Percentiles rank a stretch among this genome's conserved stretches.
These are phyloP conservation scores for Westerdykella ornata DNA, from an alignment of 2,329 filamentous ascomycete species.

Conservation along the genomic window DNA sequence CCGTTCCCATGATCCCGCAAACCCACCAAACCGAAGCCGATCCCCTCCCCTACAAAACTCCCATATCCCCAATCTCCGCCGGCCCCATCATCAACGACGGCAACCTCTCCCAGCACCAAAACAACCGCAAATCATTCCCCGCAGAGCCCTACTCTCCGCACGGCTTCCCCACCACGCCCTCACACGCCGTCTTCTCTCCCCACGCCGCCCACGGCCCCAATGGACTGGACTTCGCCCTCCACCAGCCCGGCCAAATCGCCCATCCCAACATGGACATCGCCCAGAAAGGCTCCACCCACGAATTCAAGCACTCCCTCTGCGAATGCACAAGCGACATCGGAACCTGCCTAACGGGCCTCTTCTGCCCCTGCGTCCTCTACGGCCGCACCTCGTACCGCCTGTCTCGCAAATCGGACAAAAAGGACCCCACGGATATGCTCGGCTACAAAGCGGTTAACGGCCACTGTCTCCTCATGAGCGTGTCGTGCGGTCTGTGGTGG, in stretches of 20 bases:
- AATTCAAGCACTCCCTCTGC: conserved; percentile 33
- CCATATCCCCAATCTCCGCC: conserved; percentile 27
- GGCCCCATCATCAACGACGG: conserved; percentile 18
- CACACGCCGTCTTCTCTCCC: conserved; percentile 33
- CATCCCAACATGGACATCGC: conserved; percentile 37
- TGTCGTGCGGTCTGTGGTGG: conserved; percentile 35
- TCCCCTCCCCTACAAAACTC: conserved; percentile 21
- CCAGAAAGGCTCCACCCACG: conserved; percentile 8
- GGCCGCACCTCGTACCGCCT: conserved; percentile 42
- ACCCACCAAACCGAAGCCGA: conserved; percentile 16
- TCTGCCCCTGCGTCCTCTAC: conserved; percentile 41
- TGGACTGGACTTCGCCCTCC: conserved; percentile 29
- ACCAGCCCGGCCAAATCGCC: conserved; percentile 39
- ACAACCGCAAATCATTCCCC: conserved; percentile 13
- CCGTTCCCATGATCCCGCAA: conserved; percentile 23
- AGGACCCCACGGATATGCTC: conserved; percentile 39
- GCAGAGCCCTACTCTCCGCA: conserved; percentile 32
- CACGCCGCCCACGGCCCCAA: conserved; percentile 36
- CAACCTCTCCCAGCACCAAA: conserved; percentile 10
- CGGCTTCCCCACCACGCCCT: conserved; percentile 19
- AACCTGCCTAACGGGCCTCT: conserved; percentile 37
- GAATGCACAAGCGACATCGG: conserved; percentile 30
- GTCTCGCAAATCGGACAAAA: conserved; percentile 30
- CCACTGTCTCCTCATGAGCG: conserved; percentile 35
- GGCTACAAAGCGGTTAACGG: conserved; percentile 33